phyloP scores from a whole-genome alignment of 2,329 filamentous ascomycete species.

The Shiraia sp. region DNA sequence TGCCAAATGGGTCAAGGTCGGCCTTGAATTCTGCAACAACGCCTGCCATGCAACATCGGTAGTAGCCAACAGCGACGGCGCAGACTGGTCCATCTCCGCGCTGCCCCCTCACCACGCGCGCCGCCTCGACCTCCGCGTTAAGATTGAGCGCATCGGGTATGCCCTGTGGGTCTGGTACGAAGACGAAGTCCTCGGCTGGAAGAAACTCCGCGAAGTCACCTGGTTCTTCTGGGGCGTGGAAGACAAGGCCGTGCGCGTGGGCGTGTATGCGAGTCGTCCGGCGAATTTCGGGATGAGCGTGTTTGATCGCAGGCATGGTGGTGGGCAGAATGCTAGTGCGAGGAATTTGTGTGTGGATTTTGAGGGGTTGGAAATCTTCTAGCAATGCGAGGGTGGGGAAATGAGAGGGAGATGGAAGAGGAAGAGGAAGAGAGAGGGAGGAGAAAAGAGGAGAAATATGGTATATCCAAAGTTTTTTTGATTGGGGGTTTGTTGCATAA shows the following conservation, averaged over 20 bases:
- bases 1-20: slow-evolving; percentile 64
- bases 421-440: no score
- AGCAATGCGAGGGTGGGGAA: no score
- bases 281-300: slow-evolving; percentile 50
- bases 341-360: slow-evolving; percentile 47
- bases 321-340: slow-evolving; percentile 26
- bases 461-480: no score
- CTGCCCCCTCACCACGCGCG: slow-evolving; percentile 48
- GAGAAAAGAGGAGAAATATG: no score
- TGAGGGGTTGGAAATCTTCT: slow-evolving; percentile 48
- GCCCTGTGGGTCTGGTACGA: slow-evolving; percentile 63
- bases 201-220: slow-evolving; percentile 63
- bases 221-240: slow-evolving; percentile 65
- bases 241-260: slow-evolving; percentile 61
- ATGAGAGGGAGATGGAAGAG: no score
- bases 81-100: slow-evolving; percentile 61
- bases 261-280: slow-evolving; percentile 62
- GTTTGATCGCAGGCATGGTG: slow-evolving; percentile 38
- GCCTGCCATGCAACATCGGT: slow-evolving; percentile 60
- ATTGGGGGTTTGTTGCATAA: neutral
- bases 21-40: slow-evolving; percentile 61
- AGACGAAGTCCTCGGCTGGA: slow-evolving; percentile 52
- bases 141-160: slow-evolving; percentile 60
- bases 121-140: slow-evolving; percentile 57
- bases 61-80: slow-evolving; percentile 60